phyloP scores from a whole-genome alignment of 495 filamentous ascomycete species.

The Tuber brumale region DNA sequence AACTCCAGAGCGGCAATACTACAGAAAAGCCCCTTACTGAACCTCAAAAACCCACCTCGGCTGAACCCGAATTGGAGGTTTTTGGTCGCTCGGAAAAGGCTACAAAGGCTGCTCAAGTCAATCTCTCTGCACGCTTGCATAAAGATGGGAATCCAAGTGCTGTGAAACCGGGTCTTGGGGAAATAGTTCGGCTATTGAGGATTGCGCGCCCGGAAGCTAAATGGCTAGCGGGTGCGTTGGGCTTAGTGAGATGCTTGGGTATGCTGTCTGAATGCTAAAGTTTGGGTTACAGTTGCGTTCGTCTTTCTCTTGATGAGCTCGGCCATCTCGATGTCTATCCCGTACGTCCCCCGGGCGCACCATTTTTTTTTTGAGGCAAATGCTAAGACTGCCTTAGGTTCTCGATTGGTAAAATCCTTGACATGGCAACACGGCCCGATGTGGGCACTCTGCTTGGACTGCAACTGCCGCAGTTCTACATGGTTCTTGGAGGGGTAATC shows the following conservation, averaged over 20 bases:
- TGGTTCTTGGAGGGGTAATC: slow-evolving; percentile 55
- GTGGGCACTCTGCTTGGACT: slow-evolving; percentile 62
- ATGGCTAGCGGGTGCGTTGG: slow-evolving; percentile 53
- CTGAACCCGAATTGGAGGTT: slow-evolving; percentile 51
- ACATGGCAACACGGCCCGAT: slow-evolving; percentile 64
- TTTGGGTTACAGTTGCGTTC: slow-evolving; percentile 54
- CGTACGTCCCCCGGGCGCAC: slow-evolving; percentile 43
- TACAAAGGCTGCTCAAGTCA: slow-evolving; percentile 77
- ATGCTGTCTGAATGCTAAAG: slow-evolving; percentile 15
- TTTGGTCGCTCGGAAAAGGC: slow-evolving; percentile 72
- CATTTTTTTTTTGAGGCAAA: neutral
- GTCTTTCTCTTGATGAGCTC: slow-evolving; percentile 79
- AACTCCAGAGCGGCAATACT: neutral
- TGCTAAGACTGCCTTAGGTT: slow-evolving; percentile 47
- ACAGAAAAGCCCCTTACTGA: neutral
- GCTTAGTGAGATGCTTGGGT: neutral
- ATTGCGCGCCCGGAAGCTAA: slow-evolving; percentile 79
- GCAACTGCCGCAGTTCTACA: slow-evolving; percentile 68
- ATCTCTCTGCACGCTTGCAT: slow-evolving; percentile 75
- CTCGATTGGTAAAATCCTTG: slow-evolving; percentile 90
- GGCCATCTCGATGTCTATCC: slow-evolving; percentile 84
- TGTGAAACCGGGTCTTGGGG: slow-evolving; percentile 59
- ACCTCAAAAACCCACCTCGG: slow-evolving; percentile 6
- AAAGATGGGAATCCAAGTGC: slow-evolving; percentile 65
- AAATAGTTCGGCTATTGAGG: slow-evolving; percentile 80